phyloP scores from a whole-genome alignment of 2,329 filamentous ascomycete genomes.

The Chaetoscypha palmicola region DNA sequence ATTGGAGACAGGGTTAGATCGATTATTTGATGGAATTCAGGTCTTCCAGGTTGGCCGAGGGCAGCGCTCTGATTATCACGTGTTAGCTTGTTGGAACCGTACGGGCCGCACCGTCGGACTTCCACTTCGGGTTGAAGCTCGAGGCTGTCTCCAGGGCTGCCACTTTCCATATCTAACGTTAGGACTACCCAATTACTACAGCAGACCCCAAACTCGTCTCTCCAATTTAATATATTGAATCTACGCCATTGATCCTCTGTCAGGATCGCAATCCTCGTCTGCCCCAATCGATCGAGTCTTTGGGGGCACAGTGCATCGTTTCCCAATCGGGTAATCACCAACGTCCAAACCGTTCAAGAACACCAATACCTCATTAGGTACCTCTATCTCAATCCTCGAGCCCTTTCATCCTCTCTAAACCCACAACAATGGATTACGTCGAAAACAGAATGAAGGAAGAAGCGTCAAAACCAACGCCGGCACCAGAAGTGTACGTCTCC shows the following conservation, averaged over 20 bases:
- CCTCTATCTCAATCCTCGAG: too few relatives aligned
- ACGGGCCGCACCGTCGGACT: too few relatives aligned
- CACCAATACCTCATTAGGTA: neutral
- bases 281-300: neutral
- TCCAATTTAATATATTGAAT: neutral
- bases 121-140: too few relatives aligned
- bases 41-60: too few relatives aligned
- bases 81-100: too few relatives aligned
- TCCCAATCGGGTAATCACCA: neutral
- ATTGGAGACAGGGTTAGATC: too few relatives aligned
- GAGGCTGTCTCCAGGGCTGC: too few relatives aligned
- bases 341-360: neutral
- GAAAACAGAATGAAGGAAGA: constrained; percentile 32
- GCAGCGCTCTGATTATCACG: too few relatives aligned
- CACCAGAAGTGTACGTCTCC: constrained; percentile 28
- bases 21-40: too few relatives aligned
- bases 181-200: neutral
- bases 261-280: constrained; percentile 1
- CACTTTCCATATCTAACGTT: too few relatives aligned
- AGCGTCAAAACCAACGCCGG: constrained; percentile 24
- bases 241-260: too few relatives aligned
- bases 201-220: neutral
- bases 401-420: too few relatives aligned
- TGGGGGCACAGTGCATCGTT: neutral
- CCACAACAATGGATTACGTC: constrained; percentile 29